Percentiles rank a stretch among this genome's conserved stretches.
Conservation (phyloP, 345 rosid genomes). For the Bruguiera parviflora region DNA sequence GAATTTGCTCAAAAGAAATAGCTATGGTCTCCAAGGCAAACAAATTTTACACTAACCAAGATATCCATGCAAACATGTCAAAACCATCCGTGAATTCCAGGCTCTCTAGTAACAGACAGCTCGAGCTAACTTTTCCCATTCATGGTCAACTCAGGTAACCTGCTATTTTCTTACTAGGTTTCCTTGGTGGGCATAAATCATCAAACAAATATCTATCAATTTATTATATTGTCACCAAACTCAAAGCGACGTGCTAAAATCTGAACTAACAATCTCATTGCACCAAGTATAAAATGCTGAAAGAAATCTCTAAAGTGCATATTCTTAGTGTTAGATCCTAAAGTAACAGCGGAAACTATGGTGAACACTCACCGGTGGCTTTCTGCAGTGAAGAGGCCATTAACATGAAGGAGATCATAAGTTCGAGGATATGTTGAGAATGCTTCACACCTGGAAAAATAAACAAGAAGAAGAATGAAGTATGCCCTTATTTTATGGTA, state of each 20-base stretch:
- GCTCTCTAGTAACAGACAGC: no score
- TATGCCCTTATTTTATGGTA: no score
- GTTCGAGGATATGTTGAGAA: conserved; percentile 97
- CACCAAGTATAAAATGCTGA: not conserved
- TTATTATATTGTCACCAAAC: not conserved
- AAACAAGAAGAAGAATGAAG: conserved; percentile 1
- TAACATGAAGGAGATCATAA: conserved; percentile 90
- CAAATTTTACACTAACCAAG: no score
- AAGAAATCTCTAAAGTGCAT: not conserved
- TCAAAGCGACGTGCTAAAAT: not conserved
- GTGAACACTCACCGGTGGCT: conserved; percentile 65
- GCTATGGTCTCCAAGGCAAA: no score
- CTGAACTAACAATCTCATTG: not conserved
- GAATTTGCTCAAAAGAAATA: no score
- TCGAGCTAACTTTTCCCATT: no score
- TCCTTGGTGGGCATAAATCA: no score
- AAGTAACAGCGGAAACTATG: not conserved
- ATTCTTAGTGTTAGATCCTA: not conserved
- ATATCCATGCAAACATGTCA: no score
- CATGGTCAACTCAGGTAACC: no score
- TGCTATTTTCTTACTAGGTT: no score
- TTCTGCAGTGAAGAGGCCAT: conserved; percentile 80
- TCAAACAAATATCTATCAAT: not conserved
- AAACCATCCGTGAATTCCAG: no score
- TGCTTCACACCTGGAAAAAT: conserved; percentile 82